phyloP scores from a whole-genome alignment of 2,329 filamentous ascomycete genomes.

The Trichoderma guizhouense region DNA sequence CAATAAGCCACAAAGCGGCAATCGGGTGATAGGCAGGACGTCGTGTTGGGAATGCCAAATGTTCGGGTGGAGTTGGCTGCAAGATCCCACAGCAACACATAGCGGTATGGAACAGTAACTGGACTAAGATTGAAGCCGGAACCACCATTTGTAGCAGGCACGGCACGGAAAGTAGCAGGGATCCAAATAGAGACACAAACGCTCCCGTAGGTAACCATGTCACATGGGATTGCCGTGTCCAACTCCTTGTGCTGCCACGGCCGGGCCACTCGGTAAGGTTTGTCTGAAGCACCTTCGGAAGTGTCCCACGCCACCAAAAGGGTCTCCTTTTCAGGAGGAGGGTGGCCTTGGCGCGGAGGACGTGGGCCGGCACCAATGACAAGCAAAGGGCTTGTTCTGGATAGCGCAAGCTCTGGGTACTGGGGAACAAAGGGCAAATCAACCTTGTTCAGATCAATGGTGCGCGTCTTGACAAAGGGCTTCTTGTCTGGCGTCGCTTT shows the following conservation, averaged over 20 bases:
- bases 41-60: slow-evolving; percentile 39
- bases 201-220: slow-evolving; percentile 37
- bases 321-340: slow-evolving; percentile 37
- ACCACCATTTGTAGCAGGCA: slow-evolving; percentile 28
- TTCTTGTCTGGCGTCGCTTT: slow-evolving; percentile 33
- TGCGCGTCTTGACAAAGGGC: slow-evolving; percentile 34
- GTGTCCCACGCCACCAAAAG: slow-evolving; percentile 41
- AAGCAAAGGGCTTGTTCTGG: slow-evolving; percentile 38
- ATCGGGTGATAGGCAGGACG: slow-evolving; percentile 39
- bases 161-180: slow-evolving; percentile 35
- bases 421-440: slow-evolving; percentile 37
- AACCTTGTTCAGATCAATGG: slow-evolving; percentile 35
- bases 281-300: slow-evolving; percentile 27
- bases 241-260: slow-evolving; percentile 39
- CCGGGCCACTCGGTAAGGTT: slow-evolving; percentile 36
- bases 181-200: slow-evolving; percentile 42
- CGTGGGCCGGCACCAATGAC: slow-evolving; percentile 39
- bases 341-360: slow-evolving; percentile 36
- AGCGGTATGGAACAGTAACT: slow-evolving; percentile 31
- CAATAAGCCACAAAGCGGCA: slow-evolving; percentile 42
- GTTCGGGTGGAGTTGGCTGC: slow-evolving; percentile 35
- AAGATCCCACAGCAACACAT: slow-evolving; percentile 42
- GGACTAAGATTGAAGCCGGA: slow-evolving; percentile 36
- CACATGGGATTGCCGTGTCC: slow-evolving; percentile 38
- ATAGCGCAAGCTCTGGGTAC: slow-evolving; percentile 40